Conservation (phyloP, 768 basidiomycete genomes). For the Dentipellis sp. region DNA sequence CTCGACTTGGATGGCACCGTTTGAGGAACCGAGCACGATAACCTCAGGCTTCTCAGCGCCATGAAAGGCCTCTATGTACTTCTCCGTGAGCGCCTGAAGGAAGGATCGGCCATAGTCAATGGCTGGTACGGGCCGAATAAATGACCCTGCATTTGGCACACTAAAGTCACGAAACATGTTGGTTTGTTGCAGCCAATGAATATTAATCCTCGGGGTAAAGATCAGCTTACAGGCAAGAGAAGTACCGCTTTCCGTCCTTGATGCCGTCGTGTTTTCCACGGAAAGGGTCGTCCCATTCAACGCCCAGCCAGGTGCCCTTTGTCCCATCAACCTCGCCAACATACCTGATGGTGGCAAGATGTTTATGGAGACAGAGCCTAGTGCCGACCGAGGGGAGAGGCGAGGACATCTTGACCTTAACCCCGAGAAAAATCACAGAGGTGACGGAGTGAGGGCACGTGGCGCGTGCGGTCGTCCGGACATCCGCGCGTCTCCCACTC, state of each 20-base stretch:
- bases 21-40: constrained; percentile 72
- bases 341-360: constrained; percentile 64
- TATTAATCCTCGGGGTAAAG: neutral
- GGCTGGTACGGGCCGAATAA: constrained; percentile 61
- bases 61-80: constrained; percentile 65
- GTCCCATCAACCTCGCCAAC: constrained; percentile 57
- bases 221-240: constrained; percentile 57
- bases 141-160: constrained; percentile 58
- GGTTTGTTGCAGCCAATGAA: neutral
- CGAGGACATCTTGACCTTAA: constrained; percentile 1
- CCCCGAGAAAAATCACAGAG: neutral
- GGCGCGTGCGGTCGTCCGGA: too few species aligned
- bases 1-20: constrained; percentile 77
- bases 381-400: constrained; percentile 26
- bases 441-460: too few species aligned
- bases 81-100: constrained; percentile 58
- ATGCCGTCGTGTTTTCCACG: constrained; percentile 85
- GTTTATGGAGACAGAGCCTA: constrained; percentile 43
- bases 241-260: constrained; percentile 73
- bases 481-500: too few species aligned
- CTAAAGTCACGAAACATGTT: constrained; percentile 25
- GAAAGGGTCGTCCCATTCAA: constrained; percentile 86
- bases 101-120: constrained; percentile 63
- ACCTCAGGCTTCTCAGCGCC: constrained; percentile 46
- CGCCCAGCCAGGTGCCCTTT: constrained; percentile 78